Conservation (phyloP, 345 rosid genomes). For the Citrus reticulata region DNA sequence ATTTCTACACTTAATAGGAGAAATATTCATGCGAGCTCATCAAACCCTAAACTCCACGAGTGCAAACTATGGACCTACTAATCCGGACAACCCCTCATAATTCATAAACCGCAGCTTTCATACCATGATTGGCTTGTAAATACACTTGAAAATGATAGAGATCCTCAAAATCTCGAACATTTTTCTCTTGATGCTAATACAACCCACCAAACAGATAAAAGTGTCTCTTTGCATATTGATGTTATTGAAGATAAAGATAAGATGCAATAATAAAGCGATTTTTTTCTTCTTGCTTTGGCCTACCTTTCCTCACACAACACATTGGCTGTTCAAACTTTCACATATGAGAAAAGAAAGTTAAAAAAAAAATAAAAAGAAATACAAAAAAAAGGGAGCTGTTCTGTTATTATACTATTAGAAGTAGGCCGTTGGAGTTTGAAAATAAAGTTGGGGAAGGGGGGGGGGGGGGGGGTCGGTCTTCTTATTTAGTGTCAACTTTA, state of each 20-base stretch:
- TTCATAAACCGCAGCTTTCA: background rate
- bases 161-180: background rate
- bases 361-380: background rate
- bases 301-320: background rate
- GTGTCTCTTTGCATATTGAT: background rate
- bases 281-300: background rate
- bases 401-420: background rate
- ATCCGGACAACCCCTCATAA: background rate
- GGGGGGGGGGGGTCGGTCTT: too few species aligned
- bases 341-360: background rate
- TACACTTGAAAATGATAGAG: background rate
- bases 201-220: background rate
- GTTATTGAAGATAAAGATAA: conserved; percentile 1
- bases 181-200: background rate
- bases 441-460: background rate
- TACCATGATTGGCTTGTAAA: background rate
- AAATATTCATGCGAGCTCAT: background rate
- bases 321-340: background rate
- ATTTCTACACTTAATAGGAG: background rate
- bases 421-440: background rate
- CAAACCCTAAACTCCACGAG: background rate
- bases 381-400: background rate
- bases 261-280: background rate
- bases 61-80: background rate
- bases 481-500: background rate